Base-by-base conservation (phyloP, 495 filamentous ascomycete genomes). In the Neurospora tetraspora region DNA sequence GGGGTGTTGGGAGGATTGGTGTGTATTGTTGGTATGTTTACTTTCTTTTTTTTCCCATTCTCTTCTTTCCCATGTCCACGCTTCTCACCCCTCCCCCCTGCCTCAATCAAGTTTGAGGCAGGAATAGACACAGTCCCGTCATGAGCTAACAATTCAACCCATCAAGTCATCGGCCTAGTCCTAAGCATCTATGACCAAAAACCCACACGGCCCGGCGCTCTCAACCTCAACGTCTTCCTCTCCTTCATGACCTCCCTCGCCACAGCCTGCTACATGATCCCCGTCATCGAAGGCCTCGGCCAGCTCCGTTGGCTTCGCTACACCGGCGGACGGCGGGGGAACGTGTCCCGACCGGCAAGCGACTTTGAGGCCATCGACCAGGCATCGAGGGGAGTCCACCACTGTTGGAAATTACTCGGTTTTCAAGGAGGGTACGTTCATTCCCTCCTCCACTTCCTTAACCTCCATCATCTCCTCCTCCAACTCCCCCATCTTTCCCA, bases 221-320 rank as follows among this genome's bases (percentile, higher is more conserved):
- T 85, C 37, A 83, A 79, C 1, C 80, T 85, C 59, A 85, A 86
- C 75, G 75, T 83, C 0, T 69, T 86, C 20, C 47, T 86, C 0
- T 83, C 83, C 6, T 70, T 86, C 3, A 72, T 85, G 39, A 79
- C 78, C 14, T 81, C 82, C 2, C 69, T 84, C 27, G 80, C 82
- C 71, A 81, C 82, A 69, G 76, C 79, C 27, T 69, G 72, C 20
- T 72, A 83, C 78, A 75, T 79, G 43, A 79, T 83, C 36, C 75
- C 79, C 10, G 74, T 85, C 47, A 74, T 77, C 10, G 80, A 81
- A 68, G 77, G 74, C 4, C 69, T 85, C 11, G 78, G 78, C 4
- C 83, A 84, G 70, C 73, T 85, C 5, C 83, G 84, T 71, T 84
- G 82, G 82, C 77, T 80, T 10, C 83, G 84, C 79, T 84, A 82